Evolutionary conservation across 2,329 filamentous ascomycete genomes (phyloP), one percentile per base, ranked within the genome.

Genomic region (Paracamarosporium sp.): DNA sequence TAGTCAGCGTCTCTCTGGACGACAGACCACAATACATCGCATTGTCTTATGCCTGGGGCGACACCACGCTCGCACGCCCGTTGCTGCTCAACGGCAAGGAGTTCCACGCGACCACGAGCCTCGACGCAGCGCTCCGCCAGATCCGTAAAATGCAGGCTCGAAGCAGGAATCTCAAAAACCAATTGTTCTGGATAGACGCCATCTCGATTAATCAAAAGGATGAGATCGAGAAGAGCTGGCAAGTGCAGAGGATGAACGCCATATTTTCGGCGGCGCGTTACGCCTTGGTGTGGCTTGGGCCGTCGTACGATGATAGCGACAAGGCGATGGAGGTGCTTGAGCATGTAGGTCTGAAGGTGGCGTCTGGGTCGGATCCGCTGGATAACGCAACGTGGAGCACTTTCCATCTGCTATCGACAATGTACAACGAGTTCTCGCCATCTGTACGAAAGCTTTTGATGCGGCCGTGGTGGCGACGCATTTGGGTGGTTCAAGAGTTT

Each of bases 131-230:
- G 27, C 50, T 53, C 20, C 50, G 38, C 7, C 50, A 53, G 28
- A 53, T 53, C 38, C 50, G 50, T 13, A 53, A 46, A n/a, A 44
- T 53, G 50, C 50, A 43, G 13, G 38, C 24, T 4, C 17, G 24
- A 38, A 53, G 33, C 27, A 17, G 7, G 27, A 36, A 24, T 7
- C 45, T 53, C 24, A 17, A 24, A 15, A 33, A 51, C 11, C 4
- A 51, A 24, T 20, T 27, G 7, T 51, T 51, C 35, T 60, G 57
- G 57, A 50, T 60, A n/a, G 56, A 59, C 38, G 56, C 56, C 7
- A 24, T 59, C n/a, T 56, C 40, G 13, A 56, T 59, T 17, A 52
- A 60, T 35, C 57, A 56, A 50, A 15, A 28, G 8, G 38, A 51
- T 25, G 24, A 45, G 27, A 40, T 41, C 17, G 57, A 60, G 40